A percentile compares a stretch with the other conserved stretches of the same genome.
phyloP scores from a whole-genome alignment of 345 rosid species.

The Dimocarpus longan region DNA sequence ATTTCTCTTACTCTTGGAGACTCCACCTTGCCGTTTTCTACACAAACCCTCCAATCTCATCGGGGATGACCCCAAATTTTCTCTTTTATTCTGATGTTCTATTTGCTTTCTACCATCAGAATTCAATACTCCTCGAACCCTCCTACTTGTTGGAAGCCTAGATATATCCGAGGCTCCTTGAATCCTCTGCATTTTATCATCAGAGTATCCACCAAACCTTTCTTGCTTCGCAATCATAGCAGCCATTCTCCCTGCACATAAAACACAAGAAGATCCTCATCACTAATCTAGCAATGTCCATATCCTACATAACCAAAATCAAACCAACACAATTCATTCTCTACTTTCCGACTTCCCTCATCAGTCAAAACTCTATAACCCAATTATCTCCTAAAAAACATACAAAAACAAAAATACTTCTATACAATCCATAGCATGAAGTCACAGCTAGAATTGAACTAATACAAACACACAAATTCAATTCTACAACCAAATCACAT shows the following conservation, averaged over 20 bases:
- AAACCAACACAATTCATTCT: background rate
- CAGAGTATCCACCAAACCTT: constrained; percentile 10
- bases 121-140: constrained; percentile 1
- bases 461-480: background rate
- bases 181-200: constrained; percentile 14
- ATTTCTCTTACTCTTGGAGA: constrained; percentile 8
- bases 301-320: background rate
- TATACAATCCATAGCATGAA: background rate
- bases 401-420: background rate
- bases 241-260: constrained; percentile 42
- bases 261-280: background rate
- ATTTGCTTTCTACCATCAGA: constrained; percentile 2
- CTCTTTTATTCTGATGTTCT: constrained; percentile 1
- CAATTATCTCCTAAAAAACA: background rate
- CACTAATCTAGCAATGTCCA: background rate
- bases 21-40: constrained; percentile 23
- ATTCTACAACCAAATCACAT: background rate
- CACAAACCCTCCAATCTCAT: constrained; percentile 16
- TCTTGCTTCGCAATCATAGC: constrained; percentile 35
- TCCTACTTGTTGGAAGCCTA: constrained; percentile 23
- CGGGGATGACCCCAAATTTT: background rate
- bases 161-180: constrained; percentile 1
- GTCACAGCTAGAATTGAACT: background rate
- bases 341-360: background rate
- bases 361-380: no score